These are phyloP conservation scores for Solanum pinnatisectum DNA, from an alignment of 257 asterid species.

Conservation along the genomic window DNA sequence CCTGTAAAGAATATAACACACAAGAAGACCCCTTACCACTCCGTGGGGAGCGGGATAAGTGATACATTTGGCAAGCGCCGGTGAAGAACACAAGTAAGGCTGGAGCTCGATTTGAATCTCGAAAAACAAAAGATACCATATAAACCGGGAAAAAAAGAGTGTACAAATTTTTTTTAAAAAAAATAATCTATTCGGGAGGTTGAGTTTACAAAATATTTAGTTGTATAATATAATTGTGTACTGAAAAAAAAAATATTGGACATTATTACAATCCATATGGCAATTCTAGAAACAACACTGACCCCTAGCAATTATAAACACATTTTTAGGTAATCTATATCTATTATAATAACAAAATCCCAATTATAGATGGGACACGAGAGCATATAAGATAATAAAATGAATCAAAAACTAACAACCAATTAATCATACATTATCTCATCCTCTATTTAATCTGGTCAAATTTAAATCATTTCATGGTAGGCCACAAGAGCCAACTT, in stretches of 20 bases:
- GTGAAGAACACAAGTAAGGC: too few species aligned
- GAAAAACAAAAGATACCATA: not conserved
- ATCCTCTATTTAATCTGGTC: not conserved
- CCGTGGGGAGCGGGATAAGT: too few species aligned
- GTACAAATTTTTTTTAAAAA: not conserved
- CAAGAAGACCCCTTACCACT: too few species aligned
- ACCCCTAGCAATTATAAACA: not conserved
- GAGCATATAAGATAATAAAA: not conserved
- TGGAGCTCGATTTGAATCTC: not conserved
- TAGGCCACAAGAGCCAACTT: not conserved
- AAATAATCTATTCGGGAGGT: not conserved
- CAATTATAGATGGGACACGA: not conserved
- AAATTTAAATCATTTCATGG: not conserved
- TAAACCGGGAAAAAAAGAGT: rapidly evolving
- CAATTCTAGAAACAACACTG: not conserved
- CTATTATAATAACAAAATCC: not conserved
- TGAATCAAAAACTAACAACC: not conserved
- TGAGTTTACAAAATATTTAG: not conserved
- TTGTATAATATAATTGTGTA: too few species aligned
- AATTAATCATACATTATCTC: not conserved
- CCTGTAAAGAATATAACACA: too few species aligned
- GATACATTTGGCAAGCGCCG: too few species aligned
- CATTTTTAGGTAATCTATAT: not conserved
- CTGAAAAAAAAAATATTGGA: not conserved
- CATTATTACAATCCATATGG: not conserved